These are phyloP conservation scores for Tricholoma sp. DNA, from an alignment of 768 basidiomycete species.

Conservation along the genomic window DNA sequence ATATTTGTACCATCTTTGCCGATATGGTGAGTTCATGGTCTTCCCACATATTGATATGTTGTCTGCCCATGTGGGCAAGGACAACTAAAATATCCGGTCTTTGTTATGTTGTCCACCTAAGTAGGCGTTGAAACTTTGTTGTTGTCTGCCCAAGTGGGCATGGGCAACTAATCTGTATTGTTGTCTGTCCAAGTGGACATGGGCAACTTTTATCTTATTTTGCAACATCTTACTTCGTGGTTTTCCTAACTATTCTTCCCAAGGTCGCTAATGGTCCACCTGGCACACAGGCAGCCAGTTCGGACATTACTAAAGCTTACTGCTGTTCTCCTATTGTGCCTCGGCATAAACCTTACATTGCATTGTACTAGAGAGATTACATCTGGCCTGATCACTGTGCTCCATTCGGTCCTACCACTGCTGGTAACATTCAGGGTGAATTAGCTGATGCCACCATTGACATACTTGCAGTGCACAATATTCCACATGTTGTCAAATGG, in stretches of 20 bases:
- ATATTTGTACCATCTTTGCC: too few relatives aligned
- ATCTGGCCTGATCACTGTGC: too few relatives aligned
- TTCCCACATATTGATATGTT: background rate
- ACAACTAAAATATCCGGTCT: background rate
- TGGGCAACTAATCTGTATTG: too few relatives aligned
- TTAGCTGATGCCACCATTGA: background rate
- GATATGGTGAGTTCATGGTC: too few relatives aligned
- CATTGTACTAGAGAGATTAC: too few relatives aligned
- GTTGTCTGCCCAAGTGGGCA: too few relatives aligned
- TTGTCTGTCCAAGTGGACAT: background rate
- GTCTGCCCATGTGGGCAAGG: background rate
- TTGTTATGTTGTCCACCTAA: too few relatives aligned
- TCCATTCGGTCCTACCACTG: too few relatives aligned
- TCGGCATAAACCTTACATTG: background rate
- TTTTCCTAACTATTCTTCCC: background rate
- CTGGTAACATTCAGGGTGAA: background rate
- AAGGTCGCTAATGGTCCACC: background rate
- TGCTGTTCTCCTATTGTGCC: background rate
- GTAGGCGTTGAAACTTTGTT: too few relatives aligned
- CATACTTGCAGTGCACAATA: too few relatives aligned
- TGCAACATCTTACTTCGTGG: background rate
- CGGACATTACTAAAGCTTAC: background rate
- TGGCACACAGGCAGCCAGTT: background rate
- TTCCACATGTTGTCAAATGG: too few relatives aligned
- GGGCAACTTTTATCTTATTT: background rate